phyloP scores from a whole-genome alignment of 169 alveolate species.

The Sarcocystis neurona region DNA sequence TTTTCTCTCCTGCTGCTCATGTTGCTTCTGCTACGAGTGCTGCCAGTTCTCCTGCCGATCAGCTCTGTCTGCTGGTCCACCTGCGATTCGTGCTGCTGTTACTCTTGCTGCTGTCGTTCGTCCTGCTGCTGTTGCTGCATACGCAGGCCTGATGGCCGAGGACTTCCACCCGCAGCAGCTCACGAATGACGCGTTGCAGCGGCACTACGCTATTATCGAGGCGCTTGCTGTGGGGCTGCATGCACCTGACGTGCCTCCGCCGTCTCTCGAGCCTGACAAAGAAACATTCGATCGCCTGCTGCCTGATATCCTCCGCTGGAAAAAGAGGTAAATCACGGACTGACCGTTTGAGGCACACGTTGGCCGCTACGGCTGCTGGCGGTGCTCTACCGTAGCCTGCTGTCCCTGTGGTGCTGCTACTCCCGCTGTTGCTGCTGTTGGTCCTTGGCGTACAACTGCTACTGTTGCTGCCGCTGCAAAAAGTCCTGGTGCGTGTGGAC shows the following conservation, averaged over 20 bases:
- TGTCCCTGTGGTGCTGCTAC: background rate
- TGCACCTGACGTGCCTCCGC: constrained; percentile 15
- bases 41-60: no score
- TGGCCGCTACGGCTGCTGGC: background rate
- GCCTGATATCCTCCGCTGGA: background rate
- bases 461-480: background rate
- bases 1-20: no score
- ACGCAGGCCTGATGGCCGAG: background rate
- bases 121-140: background rate
- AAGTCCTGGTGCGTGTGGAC: no score
- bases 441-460: background rate
- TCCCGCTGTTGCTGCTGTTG: background rate
- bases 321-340: background rate
- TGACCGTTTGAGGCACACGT: background rate
- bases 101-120: no score
- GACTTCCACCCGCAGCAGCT: constrained; percentile 38
- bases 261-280: background rate
- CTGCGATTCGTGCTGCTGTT: no score
- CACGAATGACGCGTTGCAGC: constrained; percentile 39
- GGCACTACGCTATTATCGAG: constrained; percentile 42
- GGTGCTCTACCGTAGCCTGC: background rate
- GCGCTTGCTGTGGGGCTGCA: background rate
- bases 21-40: no score
- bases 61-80: no score
- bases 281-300: background rate